phyloP scores from a whole-genome alignment of 805 yeast genomes.

The Yamadazyma scolyti region DNA sequence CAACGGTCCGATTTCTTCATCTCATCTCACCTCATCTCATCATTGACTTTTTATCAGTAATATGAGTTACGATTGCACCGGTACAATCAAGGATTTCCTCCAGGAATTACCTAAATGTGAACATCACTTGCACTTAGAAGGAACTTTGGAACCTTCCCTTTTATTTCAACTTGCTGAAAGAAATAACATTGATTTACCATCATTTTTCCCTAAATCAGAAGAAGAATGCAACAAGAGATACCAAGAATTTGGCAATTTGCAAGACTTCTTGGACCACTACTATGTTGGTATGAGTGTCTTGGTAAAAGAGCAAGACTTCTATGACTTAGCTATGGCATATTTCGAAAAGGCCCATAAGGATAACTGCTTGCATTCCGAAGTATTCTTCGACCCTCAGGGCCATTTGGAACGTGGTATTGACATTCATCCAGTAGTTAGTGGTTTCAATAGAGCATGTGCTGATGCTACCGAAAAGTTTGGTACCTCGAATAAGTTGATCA shows the following conservation, averaged over 20 bases:
- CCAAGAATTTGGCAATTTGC: slow-evolving; percentile 59
- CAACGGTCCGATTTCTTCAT: no score
- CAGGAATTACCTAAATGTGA: slow-evolving; percentile 81
- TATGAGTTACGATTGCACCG: slow-evolving; percentile 4
- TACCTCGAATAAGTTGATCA: slow-evolving; percentile 66
- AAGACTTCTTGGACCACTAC: slow-evolving; percentile 75
- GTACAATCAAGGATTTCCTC: slow-evolving; percentile 37
- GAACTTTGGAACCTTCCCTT: slow-evolving; percentile 74
- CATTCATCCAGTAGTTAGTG: slow-evolving; percentile 58
- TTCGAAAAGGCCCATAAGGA: slow-evolving; percentile 55
- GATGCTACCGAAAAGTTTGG: slow-evolving; percentile 58
- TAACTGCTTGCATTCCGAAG: slow-evolving; percentile 68
- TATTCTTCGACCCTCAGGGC: slow-evolving; percentile 83
- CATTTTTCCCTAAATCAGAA: slow-evolving; percentile 54
- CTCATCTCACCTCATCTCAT: not conserved
- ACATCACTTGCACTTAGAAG: slow-evolving; percentile 82
- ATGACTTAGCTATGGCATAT: slow-evolving; percentile 73
- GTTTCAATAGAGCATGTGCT: slow-evolving; percentile 65
- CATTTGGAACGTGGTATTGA: slow-evolving; percentile 66
- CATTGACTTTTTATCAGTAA: no score
- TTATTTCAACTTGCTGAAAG: slow-evolving; percentile 66
- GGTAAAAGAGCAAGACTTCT: slow-evolving; percentile 66
- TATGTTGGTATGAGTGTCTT: slow-evolving; percentile 81
- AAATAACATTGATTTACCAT: slow-evolving; percentile 60
- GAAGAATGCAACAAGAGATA: slow-evolving; percentile 60